Percentiles rank a stretch among this genome's conserved stretches.
Conservation (phyloP, 495 filamentous ascomycete genomes). For the Penicillium longicatenatum region DNA sequence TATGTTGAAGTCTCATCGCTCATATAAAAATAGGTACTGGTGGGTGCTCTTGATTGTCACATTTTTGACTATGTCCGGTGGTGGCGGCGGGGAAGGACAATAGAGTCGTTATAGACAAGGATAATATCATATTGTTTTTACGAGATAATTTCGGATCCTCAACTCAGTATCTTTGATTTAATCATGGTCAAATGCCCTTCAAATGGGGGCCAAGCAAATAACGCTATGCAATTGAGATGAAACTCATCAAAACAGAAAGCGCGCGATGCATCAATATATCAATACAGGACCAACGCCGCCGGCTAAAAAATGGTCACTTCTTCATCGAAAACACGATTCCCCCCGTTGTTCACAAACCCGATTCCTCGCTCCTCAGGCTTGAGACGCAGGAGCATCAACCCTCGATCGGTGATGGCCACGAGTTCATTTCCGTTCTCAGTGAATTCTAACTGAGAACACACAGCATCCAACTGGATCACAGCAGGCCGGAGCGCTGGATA, state of each 20-base stretch:
- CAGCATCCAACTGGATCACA: slow-evolving; percentile 37
- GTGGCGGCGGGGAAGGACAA: slow-evolving; percentile 40
- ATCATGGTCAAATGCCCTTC: neutral
- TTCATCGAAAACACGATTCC: neutral
- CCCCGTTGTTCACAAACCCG: neutral
- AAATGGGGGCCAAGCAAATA: neutral
- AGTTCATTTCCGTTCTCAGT: slow-evolving; percentile 42
- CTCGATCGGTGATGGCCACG: slow-evolving; percentile 49
- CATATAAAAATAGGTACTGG: slow-evolving; percentile 40
- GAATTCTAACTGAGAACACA: slow-evolving; percentile 45
- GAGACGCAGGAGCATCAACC: slow-evolving; percentile 44
- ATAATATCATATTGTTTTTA: neutral
- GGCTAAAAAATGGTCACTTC: neutral
- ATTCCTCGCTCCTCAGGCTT: slow-evolving; percentile 19
- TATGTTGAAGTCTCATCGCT: neutral
- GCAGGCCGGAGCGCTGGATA: slow-evolving; percentile 37
- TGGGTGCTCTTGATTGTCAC: slow-evolving; percentile 48
- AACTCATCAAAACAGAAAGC: neutral
- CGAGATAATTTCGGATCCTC: neutral
- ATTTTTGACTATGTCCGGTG: slow-evolving; percentile 46
- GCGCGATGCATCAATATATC: neutral
- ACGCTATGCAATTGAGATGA: slow-evolving; percentile 24
- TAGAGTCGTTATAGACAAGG: neutral
- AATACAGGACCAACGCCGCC: neutral
- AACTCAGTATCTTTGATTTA: neutral